Base-by-base conservation (phyloP, 139 green algal genomes). In the Chloropicon primus region DNA sequence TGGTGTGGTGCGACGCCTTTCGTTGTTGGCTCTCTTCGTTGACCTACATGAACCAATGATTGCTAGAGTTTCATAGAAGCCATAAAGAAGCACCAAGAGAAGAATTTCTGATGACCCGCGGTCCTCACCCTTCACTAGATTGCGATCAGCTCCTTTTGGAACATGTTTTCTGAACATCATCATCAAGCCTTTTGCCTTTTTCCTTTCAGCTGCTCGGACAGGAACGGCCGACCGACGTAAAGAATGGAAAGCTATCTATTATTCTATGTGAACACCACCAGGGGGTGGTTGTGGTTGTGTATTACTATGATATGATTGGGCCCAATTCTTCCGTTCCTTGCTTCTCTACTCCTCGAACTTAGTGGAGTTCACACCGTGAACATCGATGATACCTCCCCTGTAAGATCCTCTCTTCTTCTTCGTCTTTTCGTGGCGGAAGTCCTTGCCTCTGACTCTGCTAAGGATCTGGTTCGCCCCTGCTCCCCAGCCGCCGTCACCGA, bases 361-460 rank as follows among this genome's bases (percentile, higher is more conserved):
- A 87, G 91, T 94, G 1, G 88, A 96, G 78, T 89, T 88, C 22
- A 88, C 86, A 1, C 86, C 82, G 23, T 80, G 22, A 0, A 88
- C 74, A 80, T 98, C 91, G 75, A 98, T 98, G 2, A 75, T 41
- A 0, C 94, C 94, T 23, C 94, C 94, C 28, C 85, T 82, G 86
- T 98, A 98, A 5, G 81, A 90, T 28, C 94, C 94, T 1, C 94
- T 87, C 88, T 98, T 98, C 88, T 98, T 98, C 89, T 98, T 98
- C 1, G 94, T 98, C 90, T 98, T 98, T 81, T 98, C 95, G 76
- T 98, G 94, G 2, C 94, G 85, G 84, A 98, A 98, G 82, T 97
- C 91, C 85, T 91, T 97, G 54, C 87, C 87, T 1, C 87, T 80
- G 24, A 91, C 86, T 81, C 89, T 79, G 71, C 71, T 26, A 3